A percentile compares a stretch with the other conserved stretches of the same genome.
Evolutionary conservation across 2,329 filamentous ascomycete species (phyloP).

Genomic region (Pseudopithomyces chartarum): DNA sequence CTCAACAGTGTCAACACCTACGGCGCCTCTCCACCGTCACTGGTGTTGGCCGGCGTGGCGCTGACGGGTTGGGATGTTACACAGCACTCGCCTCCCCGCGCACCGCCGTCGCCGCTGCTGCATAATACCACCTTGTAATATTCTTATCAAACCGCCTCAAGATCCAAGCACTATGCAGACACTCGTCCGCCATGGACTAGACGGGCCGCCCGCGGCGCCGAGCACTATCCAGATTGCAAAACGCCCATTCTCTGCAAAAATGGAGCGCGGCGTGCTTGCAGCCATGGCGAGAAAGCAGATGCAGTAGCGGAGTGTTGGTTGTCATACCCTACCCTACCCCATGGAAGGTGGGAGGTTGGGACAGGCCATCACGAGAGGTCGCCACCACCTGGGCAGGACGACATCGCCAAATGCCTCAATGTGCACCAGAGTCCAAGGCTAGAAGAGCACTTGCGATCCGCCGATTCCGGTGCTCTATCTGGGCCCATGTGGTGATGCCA

Average conservation of each 20-base stretch:
- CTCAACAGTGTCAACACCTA: conserved; percentile 26
- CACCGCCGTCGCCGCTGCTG: conserved; percentile 4
- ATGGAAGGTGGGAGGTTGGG: background rate
- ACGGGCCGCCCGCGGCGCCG: conserved; percentile 21
- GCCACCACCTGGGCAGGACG: no score
- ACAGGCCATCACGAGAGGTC: conserved; percentile 8
- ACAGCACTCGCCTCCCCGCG: conserved; percentile 30
- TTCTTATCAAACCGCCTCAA: conserved; percentile 35
- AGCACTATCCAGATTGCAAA: conserved; percentile 25
- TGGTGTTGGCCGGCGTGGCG: conserved; percentile 24
- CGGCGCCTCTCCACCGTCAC: conserved; percentile 8
- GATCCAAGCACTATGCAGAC: background rate
- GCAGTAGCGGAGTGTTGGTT: conserved; percentile 5
- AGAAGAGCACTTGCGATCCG: conserved; percentile 24
- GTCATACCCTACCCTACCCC: no score
- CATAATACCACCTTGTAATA: conserved; percentile 26
- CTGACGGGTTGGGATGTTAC: conserved; percentile 33
- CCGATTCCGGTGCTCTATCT: conserved; percentile 31
- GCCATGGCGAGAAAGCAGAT: background rate
- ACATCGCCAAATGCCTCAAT: conserved; percentile 1
- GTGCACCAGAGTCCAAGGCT: conserved; percentile 2
- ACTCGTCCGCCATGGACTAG: background rate
- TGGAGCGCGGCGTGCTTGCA: conserved; percentile 18
- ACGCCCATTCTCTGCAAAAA: conserved; percentile 14
- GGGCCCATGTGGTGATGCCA: conserved; percentile 17